Base-by-base conservation (phyloP, 2,329 filamentous ascomycete genomes). In the Fusarium sp. region DNA sequence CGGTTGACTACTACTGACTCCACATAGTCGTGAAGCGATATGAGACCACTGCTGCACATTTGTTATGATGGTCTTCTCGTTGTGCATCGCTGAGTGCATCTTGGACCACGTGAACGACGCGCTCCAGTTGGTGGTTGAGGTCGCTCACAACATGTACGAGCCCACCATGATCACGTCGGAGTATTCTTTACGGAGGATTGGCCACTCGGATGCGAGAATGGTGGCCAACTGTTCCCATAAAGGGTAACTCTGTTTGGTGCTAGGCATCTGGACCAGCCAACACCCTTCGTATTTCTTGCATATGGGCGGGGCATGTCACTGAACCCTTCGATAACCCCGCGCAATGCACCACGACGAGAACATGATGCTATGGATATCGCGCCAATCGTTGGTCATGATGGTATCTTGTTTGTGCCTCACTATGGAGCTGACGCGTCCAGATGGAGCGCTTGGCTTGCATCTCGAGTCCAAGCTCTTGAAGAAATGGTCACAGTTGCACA, bases 281-380 rank as follows among this genome's bases (percentile, higher is more conserved):
- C 45, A 62, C 55, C 56, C n/a, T 69, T 74, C 72, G 72, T 74
- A 75, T 74, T 74, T 65, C 72, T 68, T 73, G 62, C 72, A 59
- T 65, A 33, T 65, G 45, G 49, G 67, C 57, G 66, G 68, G 56
- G 61, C 55, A 62, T 53, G 68, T 49, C 61, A 64, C 65, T 68
- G 65, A 64, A 56, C 65, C 50, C 61, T 68, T 71, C 35, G 47
- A 60, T 27, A 52, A 73, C 71, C 57, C 68, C 59, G 62, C 68
- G 65, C 35, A 53, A 69, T 61, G 69, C 72, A 70, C 47, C 57
- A 55, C 72, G 50, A 74, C 72, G 72, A 74, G 61, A 59, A 49
- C 56, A 74, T 74, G 71, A 74, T 73, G 71, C 54, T 65, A 56
- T 52, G 18, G 41, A 56, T 68, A 62, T 68, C 59, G 54, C 45